A percentile compares a stretch with the other conserved stretches of the same genome.
Conservation (phyloP, 2,329 filamentous ascomycete species). For the Fusarium sp. region DNA sequence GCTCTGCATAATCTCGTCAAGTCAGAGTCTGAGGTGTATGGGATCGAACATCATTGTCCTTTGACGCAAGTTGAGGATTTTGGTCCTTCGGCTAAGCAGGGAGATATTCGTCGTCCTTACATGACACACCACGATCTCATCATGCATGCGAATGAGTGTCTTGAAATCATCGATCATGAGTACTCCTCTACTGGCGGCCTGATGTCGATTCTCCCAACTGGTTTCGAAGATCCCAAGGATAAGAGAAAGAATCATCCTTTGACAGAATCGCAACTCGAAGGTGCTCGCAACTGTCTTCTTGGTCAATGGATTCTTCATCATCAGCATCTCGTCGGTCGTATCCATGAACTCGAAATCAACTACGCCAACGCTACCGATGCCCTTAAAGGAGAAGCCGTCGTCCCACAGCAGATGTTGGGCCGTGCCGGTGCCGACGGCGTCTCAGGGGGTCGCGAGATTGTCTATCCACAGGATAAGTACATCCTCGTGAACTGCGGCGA, state of each 20-base stretch:
- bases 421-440: conserved; percentile 64
- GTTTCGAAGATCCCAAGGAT: conserved; percentile 39
- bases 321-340: conserved; percentile 64
- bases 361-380: conserved; percentile 64
- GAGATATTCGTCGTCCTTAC: conserved; percentile 51
- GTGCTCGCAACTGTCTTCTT: conserved; percentile 63
- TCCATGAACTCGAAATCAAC: conserved; percentile 67
- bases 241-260: conserved; percentile 41
- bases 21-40: conserved; percentile 55
- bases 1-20: conserved; percentile 60
- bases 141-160: conserved; percentile 68
- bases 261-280: conserved; percentile 50
- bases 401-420: conserved; percentile 65
- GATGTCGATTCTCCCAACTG: conserved; percentile 64
- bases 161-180: conserved; percentile 71
- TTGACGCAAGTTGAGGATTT: conserved; percentile 48
- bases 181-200: conserved; percentile 67
- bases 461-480: conserved; percentile 66
- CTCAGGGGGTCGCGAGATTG: conserved; percentile 62
- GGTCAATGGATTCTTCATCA: conserved; percentile 68
- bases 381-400: conserved; percentile 61
- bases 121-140: conserved; percentile 62
- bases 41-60: conserved; percentile 60
- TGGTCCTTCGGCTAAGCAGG: conserved; percentile 31
- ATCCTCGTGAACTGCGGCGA: conserved; percentile 66